phyloP scores from a whole-genome alignment of 148 eudicot species.

The Camellia sinensis region DNA sequence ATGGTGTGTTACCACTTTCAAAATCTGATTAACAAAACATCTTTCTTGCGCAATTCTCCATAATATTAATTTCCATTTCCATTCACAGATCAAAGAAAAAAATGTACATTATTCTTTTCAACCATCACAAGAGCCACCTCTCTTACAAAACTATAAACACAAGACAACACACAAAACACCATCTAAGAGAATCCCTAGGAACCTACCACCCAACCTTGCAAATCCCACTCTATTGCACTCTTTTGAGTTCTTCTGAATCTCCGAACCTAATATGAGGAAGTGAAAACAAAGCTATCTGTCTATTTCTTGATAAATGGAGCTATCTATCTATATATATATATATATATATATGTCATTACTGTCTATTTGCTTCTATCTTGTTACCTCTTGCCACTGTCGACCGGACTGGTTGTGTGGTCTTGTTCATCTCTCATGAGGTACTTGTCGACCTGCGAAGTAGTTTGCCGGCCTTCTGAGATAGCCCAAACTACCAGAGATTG shows the following conservation, averaged over 20 bases:
- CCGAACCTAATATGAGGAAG: background rate
- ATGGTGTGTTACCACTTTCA: background rate
- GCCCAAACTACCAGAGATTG: slow-evolving; percentile 98
- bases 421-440: slow-evolving; percentile 58
- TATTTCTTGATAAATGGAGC: no score
- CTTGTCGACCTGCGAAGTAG: slow-evolving; percentile 83
- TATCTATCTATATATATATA: no score
- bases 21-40: background rate
- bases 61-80: slow-evolving; percentile 16
- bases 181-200: background rate
- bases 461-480: slow-evolving; percentile 85
- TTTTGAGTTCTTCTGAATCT: background rate
- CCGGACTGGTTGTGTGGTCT: slow-evolving; percentile 5
- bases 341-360: slow-evolving; percentile 20
- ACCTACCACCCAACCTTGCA: background rate
- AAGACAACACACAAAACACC: background rate
- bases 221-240: background rate
- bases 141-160: slow-evolving; percentile 12
- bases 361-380: slow-evolving; percentile 31
- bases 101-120: slow-evolving; percentile 36
- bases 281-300: background rate
- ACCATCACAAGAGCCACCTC: slow-evolving; percentile 14
- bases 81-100: background rate
- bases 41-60: background rate
- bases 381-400: slow-evolving; percentile 26